Evolutionary conservation across 805 yeast species (phyloP).

Genomic region (Saccharomycopsis guyanensis): DNA sequence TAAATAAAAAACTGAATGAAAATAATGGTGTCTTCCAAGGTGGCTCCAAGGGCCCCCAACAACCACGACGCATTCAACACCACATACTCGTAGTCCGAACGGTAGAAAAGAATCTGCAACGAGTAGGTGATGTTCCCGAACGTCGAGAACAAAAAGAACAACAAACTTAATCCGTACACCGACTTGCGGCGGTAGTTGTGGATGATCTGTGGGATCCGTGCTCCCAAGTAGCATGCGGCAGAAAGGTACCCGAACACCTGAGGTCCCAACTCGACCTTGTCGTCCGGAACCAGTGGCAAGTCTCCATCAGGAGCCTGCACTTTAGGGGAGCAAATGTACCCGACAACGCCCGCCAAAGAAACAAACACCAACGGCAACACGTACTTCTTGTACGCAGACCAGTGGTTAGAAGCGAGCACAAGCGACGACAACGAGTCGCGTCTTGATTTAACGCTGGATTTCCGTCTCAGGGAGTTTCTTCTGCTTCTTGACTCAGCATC

Average conservation of each 20-base stretch:
- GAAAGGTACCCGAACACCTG: slow-evolving; percentile 65
- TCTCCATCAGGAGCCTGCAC: slow-evolving; percentile 24
- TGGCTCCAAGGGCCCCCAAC: slow-evolving; percentile 71
- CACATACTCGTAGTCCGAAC: slow-evolving; percentile 55
- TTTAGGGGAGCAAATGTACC: slow-evolving; percentile 45
- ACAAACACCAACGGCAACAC: slow-evolving; percentile 57
- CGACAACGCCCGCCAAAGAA: slow-evolving; percentile 51
- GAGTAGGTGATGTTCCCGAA: slow-evolving; percentile 74
- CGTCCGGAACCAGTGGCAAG: slow-evolving; percentile 22
- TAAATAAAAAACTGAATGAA: slow-evolving; percentile 63
- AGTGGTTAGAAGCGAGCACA: slow-evolving; percentile 40
- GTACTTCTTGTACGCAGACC: slow-evolving; percentile 41
- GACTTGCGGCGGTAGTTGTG: slow-evolving; percentile 75
- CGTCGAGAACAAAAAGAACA: slow-evolving; percentile 67
- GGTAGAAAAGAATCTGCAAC: slow-evolving; percentile 58
- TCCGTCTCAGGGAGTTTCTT: neutral
- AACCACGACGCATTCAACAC: slow-evolving; percentile 66
- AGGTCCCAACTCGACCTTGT: slow-evolving; percentile 41
- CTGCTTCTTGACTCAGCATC: neutral
- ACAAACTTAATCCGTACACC: slow-evolving; percentile 77
- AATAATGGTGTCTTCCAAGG: slow-evolving; percentile 59
- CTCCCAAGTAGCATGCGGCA: slow-evolving; percentile 62
- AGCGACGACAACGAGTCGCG: slow-evolving; percentile 47
- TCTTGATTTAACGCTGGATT: slow-evolving; percentile 23
- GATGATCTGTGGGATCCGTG: slow-evolving; percentile 77